These are phyloP conservation scores for Coelastrella sp. DNA, from an alignment of 139 green algal species.

Conservation along the genomic window DNA sequence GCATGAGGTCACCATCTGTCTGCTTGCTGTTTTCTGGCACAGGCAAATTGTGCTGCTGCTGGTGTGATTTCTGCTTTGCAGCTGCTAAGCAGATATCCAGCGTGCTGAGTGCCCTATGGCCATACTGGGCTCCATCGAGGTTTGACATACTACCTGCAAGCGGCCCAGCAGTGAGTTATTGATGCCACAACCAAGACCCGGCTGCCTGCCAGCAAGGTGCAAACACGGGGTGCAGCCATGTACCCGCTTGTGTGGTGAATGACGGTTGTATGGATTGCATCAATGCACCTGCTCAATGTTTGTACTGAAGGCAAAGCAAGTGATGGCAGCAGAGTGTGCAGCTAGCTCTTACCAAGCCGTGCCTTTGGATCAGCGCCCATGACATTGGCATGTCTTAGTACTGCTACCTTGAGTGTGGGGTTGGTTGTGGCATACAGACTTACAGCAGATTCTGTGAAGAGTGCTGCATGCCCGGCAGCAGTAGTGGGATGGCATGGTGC, in stretches of 20 bases:
- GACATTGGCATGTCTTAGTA: background rate
- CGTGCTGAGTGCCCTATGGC: no score
- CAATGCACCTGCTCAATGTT: no score
- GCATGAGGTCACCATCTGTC: background rate
- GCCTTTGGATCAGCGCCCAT: background rate
- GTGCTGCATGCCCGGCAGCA: slow-evolving; percentile 16
- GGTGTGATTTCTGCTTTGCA: background rate
- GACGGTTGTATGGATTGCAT: no score
- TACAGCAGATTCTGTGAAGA: slow-evolving; percentile 10
- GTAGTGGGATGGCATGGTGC: background rate
- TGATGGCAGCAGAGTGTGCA: no score
- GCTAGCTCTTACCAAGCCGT: slow-evolving; percentile 3
- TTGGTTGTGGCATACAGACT: background rate
- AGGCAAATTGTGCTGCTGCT: background rate
- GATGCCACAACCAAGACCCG: no score
- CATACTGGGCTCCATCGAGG: no score
- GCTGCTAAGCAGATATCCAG: background rate
- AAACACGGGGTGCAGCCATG: no score
- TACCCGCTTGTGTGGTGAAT: no score
- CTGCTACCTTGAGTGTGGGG: background rate
- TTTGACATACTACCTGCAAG: no score
- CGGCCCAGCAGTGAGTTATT: no score
- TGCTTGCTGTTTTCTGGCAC: background rate
- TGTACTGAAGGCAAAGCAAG: no score
- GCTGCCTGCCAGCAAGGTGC: no score